Base-by-base conservation (phyloP, 768 basidiomycete species). In the Lyophyllum atratum region DNA sequence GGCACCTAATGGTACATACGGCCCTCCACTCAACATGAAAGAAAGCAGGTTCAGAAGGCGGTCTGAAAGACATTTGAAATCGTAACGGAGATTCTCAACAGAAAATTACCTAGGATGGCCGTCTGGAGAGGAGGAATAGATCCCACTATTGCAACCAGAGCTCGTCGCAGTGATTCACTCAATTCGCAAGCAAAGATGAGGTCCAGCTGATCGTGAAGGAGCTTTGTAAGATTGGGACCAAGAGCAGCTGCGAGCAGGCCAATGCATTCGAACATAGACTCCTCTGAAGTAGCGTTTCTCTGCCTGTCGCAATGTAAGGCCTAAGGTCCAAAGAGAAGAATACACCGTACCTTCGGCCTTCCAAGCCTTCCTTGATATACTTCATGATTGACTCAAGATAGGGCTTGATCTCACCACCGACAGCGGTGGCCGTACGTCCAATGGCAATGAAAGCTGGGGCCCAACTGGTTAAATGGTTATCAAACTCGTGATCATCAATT, bases 251-350 rank as follows among this genome's bases (percentile, higher is more conserved):
- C 93, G 40, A 99, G 78, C 94, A 98, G 96, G 34, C 93, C 93
- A 57, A 99, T 84, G 72, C 97, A 98, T 79, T 98, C 93, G 68
- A 99, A 98, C 57, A 98, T 94, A 0, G 95, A 90, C 61, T 94
- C 94, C 71, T 98, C 95, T 15, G 89, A 87, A 2, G 92, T 91
- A 1, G 94, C 92, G 67, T 93, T 95, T 79, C 94, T 96, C 67
- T 88, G 87, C 55, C 85, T 88, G 59, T 28, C 43, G 51, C 37
- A 22, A 28, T n/a, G 33, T 25, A 19, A 58, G 22, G 42, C n/a
- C 22, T 19, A 31, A 42, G 29, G 25, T 49, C 25, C 31, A 44
- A 22, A 7, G 10, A 2, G 19, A 8, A 7, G 28, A 44, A 17
- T 34, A 11, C n/a, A 21, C 63, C 70, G 60, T 67, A 95, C 94